These are phyloP conservation scores for Anthracocystis setariae DNA, from an alignment of 1,284 basidiomycete species.

Conservation along the genomic window DNA sequence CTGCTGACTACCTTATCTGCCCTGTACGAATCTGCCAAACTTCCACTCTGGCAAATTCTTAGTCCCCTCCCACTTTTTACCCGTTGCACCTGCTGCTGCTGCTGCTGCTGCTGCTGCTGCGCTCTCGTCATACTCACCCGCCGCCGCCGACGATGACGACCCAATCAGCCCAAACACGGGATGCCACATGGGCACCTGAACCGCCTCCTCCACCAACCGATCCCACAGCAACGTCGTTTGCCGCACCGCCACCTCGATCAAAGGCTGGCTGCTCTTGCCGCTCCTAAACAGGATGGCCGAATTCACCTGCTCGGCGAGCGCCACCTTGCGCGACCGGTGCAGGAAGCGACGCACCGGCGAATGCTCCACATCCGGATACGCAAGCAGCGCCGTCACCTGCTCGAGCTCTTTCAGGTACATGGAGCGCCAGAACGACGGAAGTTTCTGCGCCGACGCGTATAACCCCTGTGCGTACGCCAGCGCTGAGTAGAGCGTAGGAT, in stretches of 20 bases:
- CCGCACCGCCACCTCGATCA: slow-evolving; percentile 60
- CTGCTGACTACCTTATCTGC: slow-evolving; percentile 24
- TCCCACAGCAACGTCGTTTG: slow-evolving; percentile 57
- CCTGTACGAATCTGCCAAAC: slow-evolving; percentile 38
- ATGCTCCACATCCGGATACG: slow-evolving; percentile 78
- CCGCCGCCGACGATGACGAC: too few species aligned
- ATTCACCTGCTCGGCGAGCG: slow-evolving; percentile 85
- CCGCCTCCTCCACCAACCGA: slow-evolving; percentile 40
- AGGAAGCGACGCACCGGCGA: slow-evolving; percentile 78
- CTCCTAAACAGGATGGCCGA: slow-evolving; percentile 75
- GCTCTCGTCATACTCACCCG: slow-evolving; percentile 13
- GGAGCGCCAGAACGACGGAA: slow-evolving; percentile 60
- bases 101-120: background rate
- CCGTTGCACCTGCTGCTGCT: slow-evolving; percentile 1
- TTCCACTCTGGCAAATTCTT: slow-evolving; percentile 37
- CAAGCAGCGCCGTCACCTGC: slow-evolving; percentile 79
- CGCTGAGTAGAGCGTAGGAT: slow-evolving; percentile 52
- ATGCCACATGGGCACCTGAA: slow-evolving; percentile 38
- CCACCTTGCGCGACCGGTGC: slow-evolving; percentile 77
- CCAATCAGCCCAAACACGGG: slow-evolving; percentile 31
- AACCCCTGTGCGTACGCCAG: slow-evolving; percentile 54
- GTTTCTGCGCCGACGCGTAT: slow-evolving; percentile 50
- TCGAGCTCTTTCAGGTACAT: slow-evolving; percentile 77
- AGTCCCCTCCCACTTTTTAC: slow-evolving; percentile 25
- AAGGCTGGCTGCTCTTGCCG: slow-evolving; percentile 57